Base-by-base conservation (phyloP, 2,329 filamentous ascomycete species). In the Penicillium nordicum region DNA sequence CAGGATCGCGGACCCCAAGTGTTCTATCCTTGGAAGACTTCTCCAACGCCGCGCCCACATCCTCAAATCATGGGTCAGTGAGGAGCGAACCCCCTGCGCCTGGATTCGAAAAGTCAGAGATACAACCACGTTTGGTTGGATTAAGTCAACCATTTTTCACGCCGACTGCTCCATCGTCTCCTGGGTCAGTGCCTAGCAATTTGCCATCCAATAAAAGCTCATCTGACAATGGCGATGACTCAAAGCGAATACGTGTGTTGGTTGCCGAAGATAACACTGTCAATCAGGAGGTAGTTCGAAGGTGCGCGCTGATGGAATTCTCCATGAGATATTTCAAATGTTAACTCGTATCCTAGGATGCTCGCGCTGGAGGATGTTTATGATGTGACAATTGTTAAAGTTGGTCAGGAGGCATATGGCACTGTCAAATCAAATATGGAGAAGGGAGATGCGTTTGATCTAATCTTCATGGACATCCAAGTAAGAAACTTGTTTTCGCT, bases 401-500 rank as follows among this genome's bases (percentile, higher is more conserved):
- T 91, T 66, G 89, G 88, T 0, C 89, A 95, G 72, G 90, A 96
- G 74, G 92, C 92, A 0, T 90, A 92, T 57, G 91, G 96, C 59
- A 80, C 88, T 29, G 92, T 96, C 62, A 92, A 91, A 70, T 85
- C 85, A 16, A 88, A 86, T 61, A 94, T 96, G 88, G 84, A 87
- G 48, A 82, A 82, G 29, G 82, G 87, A 50, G 80, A 83, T 53
- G 82, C 83, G 2, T 96, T 93, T 69, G 90, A 96, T 64, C 80
- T 97, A 27, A 93, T 97, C 60, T 94, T 96, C 69, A 97, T 96
- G 92, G 92, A 97, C 67, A 88, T 96, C 8, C 90, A 68, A 56
- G 66, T 68, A 57, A 14, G 29, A 8, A 9, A 5, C 12, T 27
- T 9, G 12, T 5, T 25, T 8, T 8, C 14, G 2, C 2, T 25